Evolutionary conservation across 495 filamentous ascomycete species (phyloP), one percentile per base, ranked within the genome.

Genomic region (Xylaria curta): DNA sequence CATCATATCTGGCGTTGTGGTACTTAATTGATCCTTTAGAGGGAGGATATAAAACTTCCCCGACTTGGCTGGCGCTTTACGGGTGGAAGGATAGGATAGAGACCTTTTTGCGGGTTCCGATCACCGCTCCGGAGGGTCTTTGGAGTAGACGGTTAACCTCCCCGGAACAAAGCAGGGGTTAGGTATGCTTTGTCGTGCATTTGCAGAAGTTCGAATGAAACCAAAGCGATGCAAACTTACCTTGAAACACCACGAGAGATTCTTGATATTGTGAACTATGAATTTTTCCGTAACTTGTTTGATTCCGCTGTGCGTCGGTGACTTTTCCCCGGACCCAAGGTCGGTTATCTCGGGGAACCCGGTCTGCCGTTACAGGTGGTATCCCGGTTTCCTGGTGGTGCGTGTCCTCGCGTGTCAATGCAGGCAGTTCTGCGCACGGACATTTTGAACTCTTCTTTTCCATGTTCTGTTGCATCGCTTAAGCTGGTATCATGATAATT

Each of bases 1-100:
- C 69, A 71, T 71, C 53, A 66, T 51, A 46, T 66, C 60, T 51
- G 69, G 69, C 61, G 69, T 71, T 71, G 21, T 12, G 59, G 69
- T 51, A 71, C 40, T 33, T n/a, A 1, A 10, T 60, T 60, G 19
- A 49, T n/a, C 36, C 19, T 51, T 71, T 60, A 60, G 28, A 54
- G 60, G 38, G 36, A n/a, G 44, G 36, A 53, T 70, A 31, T 56
- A 70, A 21, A 6, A 6, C 24, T n/a, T n/a, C 59, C 47, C 47
- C n/a, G 9, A 36, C 38, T 53, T 33, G 44, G 19, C 33, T 38
- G 68, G 68, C 56, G 47, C 21, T 56, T 24, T 26, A 17, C 19
- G 68, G 58, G 44, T 21, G 38, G 60, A 64, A 19, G 59, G 28
- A 31, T 63, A 70, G 68, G 68, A 70, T 64, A 70, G 59, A 64